These are phyloP conservation scores for Aspergillus unguis DNA, from an alignment of 2,329 filamentous ascomycete genomes.

Conservation along the genomic window DNA sequence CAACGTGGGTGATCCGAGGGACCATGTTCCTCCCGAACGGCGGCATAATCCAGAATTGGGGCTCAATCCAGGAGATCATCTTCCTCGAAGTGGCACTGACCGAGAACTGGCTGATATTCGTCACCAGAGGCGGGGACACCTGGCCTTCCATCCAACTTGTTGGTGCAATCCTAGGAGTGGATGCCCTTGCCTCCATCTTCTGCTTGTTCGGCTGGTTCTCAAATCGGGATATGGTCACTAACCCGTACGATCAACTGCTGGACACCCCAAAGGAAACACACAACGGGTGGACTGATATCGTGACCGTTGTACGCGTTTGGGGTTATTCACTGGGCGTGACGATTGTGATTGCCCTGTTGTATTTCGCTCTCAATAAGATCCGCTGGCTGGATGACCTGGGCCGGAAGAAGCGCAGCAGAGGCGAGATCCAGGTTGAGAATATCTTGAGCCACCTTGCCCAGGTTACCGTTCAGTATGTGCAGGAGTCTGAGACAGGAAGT, in stretches of 20 bases:
- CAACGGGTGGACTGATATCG: constrained; percentile 46
- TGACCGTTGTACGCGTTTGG: constrained; percentile 52
- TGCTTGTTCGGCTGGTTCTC: constrained; percentile 72
- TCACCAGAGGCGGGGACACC: constrained; percentile 76
- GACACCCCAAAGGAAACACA: constrained; percentile 21
- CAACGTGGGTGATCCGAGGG: constrained; percentile 71
- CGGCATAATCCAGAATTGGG: constrained; percentile 71
- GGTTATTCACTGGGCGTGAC: constrained; percentile 50
- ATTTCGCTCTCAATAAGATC: constrained; percentile 47
- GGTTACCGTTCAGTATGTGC: constrained; percentile 49
- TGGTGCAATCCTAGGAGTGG: constrained; percentile 67
- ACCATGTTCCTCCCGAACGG: constrained; percentile 67
- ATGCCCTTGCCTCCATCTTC: constrained; percentile 70
- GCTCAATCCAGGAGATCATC: constrained; percentile 71
- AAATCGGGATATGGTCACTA: constrained; percentile 44
- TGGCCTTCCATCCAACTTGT: constrained; percentile 72
- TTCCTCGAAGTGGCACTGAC: constrained; percentile 89
- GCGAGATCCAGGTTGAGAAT: constrained; percentile 51
- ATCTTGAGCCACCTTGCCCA: constrained; percentile 49
- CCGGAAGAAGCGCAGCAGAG: constrained; percentile 45
- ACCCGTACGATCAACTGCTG: constrained; percentile 49
- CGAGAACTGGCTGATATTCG: constrained; percentile 96
- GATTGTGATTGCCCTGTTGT: constrained; percentile 51
- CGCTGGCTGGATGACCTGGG: constrained; percentile 47
- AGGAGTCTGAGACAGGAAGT: constrained; percentile 40